These are phyloP conservation scores for Panus rudis DNA, from an alignment of 768 basidiomycete genomes.

Conservation along the genomic window DNA sequence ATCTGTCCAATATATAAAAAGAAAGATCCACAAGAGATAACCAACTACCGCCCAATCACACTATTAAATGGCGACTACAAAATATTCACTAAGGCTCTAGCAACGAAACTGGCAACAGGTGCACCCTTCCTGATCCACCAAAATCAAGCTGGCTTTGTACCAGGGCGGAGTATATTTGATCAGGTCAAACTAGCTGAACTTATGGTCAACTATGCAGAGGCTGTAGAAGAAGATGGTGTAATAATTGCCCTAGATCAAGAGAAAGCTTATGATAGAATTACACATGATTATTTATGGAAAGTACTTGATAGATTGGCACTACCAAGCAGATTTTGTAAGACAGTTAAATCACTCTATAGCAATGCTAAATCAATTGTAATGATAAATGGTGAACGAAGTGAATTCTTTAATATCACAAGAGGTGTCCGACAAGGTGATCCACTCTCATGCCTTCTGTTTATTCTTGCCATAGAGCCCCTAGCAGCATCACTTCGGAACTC, in stretches of 20 bases:
- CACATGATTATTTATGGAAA: conserved; percentile 12
- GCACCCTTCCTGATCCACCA: neutral
- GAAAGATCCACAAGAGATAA: conserved; percentile 4
- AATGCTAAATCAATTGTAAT: conserved; percentile 8
- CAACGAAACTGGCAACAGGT: conserved; percentile 3
- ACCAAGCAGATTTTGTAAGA: conserved; percentile 6
- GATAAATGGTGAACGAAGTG: conserved; percentile 7
- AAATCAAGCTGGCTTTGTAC: conserved; percentile 15
- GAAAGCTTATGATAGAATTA: conserved; percentile 14
- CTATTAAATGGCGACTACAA: conserved; percentile 18
- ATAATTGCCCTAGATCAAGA: conserved; percentile 16
- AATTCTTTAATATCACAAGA: conserved; percentile 1
- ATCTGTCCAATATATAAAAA: conserved; percentile 17
- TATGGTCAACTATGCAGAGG: conserved; percentile 9
- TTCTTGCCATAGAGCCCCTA: conserved; percentile 15
- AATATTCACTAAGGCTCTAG: conserved; percentile 11
- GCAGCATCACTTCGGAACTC: conserved; percentile 6
- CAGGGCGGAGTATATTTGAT: conserved; percentile 9
- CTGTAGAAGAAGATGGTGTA: conserved; percentile 4
- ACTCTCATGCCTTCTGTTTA: conserved; percentile 15
- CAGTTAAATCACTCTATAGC: conserved; percentile 8
- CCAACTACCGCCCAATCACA: conserved; percentile 15
- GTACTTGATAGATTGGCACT: conserved; percentile 1
- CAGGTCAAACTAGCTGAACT: conserved; percentile 7
- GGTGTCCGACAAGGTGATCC: conserved; percentile 18